These are phyloP conservation scores for Exserohilum rostratum DNA, from an alignment of 2,329 filamentous ascomycete species.

Conservation along the genomic window DNA sequence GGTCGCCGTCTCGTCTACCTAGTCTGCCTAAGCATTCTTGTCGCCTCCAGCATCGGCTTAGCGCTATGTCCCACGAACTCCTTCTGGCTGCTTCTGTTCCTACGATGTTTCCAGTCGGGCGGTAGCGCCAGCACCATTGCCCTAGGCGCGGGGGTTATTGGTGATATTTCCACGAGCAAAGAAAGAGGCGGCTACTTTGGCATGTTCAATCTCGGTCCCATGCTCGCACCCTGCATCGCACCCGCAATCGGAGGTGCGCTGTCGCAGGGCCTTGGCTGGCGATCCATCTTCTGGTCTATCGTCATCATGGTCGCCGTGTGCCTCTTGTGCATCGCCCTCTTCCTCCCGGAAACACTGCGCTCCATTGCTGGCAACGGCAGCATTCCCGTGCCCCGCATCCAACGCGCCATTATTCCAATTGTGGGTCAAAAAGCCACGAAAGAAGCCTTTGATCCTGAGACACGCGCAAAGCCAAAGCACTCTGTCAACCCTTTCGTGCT, in stretches of 20 bases:
- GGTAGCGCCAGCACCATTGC: constrained; percentile 55
- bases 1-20: constrained; percentile 60
- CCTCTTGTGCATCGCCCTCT: constrained; percentile 42
- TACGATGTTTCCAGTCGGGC: constrained; percentile 47
- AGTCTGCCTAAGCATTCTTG: constrained; percentile 45
- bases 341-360: constrained; percentile 52
- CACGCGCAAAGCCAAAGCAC: constrained; percentile 23
- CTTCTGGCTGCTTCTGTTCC: constrained; percentile 43
- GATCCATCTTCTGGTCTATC: constrained; percentile 48
- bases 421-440: constrained; percentile 29
- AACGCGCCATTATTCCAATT: constrained; percentile 30
- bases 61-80: constrained; percentile 41
- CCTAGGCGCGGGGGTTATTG: constrained; percentile 72
- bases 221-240: constrained; percentile 37
- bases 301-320: constrained; percentile 49
- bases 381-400: constrained; percentile 28
- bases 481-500: constrained; percentile 37
- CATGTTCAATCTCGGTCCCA: constrained; percentile 63
- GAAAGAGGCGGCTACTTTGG: constrained; percentile 77
- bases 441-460: constrained; percentile 13
- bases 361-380: constrained; percentile 51
- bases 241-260: constrained; percentile 45
- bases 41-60: constrained; percentile 43
- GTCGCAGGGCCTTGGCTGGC: constrained; percentile 44
- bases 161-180: constrained; percentile 70